Evolutionary conservation across 805 yeast genomes (phyloP).

Genomic region (Yamadazyma nakazawae): DNA sequence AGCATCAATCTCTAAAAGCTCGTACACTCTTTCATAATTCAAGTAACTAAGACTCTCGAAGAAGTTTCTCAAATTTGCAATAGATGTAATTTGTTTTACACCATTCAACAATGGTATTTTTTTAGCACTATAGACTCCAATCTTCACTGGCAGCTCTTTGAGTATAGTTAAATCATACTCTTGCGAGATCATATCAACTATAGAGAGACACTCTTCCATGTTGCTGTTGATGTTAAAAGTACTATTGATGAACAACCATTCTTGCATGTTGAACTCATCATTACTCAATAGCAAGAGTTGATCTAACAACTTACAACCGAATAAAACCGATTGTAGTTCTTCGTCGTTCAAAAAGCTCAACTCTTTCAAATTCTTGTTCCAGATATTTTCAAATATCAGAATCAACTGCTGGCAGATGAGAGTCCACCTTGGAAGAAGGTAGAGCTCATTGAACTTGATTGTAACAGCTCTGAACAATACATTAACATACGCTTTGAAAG

Average conservation of each 20-base stretch:
- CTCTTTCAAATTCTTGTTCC: constrained; percentile 23
- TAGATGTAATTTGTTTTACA: constrained; percentile 32
- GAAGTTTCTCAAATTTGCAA: constrained; percentile 55
- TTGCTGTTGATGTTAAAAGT: constrained; percentile 53
- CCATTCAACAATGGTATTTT: constrained; percentile 48
- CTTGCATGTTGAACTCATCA: constrained; percentile 74
- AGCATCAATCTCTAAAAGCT: constrained; percentile 33
- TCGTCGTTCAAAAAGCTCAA: constrained; percentile 27
- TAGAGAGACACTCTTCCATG: constrained; percentile 28
- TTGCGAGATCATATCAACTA: constrained; percentile 48
- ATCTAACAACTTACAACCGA: constrained; percentile 78
- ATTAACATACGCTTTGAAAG: constrained; percentile 43
- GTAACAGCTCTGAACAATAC: constrained; percentile 62
- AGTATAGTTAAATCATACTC: constrained; percentile 27
- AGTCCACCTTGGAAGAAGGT: constrained; percentile 69
- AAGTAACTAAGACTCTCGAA: constrained; percentile 63
- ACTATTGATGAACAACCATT: constrained; percentile 84
- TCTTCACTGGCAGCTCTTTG: constrained; percentile 36
- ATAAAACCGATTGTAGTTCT: constrained; percentile 44
- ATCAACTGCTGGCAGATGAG: constrained; percentile 60
- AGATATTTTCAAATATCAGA: constrained; percentile 34
- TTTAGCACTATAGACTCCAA: constrained; percentile 25
- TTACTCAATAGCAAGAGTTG: constrained; percentile 60
- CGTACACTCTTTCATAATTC: constrained; percentile 64
- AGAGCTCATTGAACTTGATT: constrained; percentile 58